phyloP scores from a whole-genome alignment of 1,284 basidiomycete species.

The Puccinia polysora region DNA sequence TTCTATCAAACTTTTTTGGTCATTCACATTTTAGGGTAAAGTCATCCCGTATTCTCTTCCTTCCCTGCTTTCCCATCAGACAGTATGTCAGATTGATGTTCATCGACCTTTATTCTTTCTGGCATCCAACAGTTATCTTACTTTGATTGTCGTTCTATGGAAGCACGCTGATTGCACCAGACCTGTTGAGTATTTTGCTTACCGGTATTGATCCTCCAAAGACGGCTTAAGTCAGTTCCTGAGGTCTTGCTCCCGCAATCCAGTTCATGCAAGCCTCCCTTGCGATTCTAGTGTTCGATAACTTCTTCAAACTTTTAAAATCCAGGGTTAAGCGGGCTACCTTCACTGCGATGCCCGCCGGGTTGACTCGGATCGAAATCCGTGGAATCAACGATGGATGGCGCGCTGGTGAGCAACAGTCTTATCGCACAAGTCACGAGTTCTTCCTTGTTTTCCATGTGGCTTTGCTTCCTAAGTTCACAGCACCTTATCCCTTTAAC shows the following conservation, averaged over 20 bases:
- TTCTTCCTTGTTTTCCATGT: background rate
- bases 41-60: background rate
- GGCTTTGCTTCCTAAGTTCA: background rate
- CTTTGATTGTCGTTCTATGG: conserved; percentile 25
- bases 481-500: background rate
- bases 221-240: background rate
- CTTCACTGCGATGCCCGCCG: conserved; percentile 27
- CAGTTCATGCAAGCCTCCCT: conserved; percentile 13
- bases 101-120: background rate
- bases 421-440: background rate
- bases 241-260: background rate
- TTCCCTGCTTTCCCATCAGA: background rate
- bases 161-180: conserved; percentile 15
- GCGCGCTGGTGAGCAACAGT: conserved; percentile 24
- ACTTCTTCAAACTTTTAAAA: conserved; percentile 22
- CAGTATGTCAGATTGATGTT: too few relatives aligned
- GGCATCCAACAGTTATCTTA: conserved; percentile 14
- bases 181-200: conserved; percentile 26
- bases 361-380: conserved; percentile 33
- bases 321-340: conserved; percentile 17
- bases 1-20: conserved; percentile 27
- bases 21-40: conserved; percentile 34
- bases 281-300: conserved; percentile 25
- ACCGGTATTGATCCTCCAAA: background rate
- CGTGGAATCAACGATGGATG: conserved; percentile 23